Evolutionary conservation across 306 rosid genomes (phyloP).

Genomic region (Hylodesmum podocarpum): DNA sequence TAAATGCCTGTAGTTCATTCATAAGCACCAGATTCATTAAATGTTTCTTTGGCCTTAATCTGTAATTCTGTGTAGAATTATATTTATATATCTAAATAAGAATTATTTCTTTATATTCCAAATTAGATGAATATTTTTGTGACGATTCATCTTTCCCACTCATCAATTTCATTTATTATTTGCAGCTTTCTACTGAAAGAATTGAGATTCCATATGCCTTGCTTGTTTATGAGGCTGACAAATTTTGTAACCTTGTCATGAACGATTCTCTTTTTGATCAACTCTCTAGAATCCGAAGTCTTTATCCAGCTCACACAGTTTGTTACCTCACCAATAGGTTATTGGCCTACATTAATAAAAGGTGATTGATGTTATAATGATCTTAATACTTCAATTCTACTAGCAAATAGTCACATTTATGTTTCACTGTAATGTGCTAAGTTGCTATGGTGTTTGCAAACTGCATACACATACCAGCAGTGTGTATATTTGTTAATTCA

Average conservation of each 20-base stretch:
- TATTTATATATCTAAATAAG: background rate
- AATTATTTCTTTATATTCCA: background rate
- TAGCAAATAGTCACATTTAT: background rate
- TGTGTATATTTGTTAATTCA: background rate
- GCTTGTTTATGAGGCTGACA: constrained; percentile 74
- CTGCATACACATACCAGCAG: background rate
- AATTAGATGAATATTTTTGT: background rate
- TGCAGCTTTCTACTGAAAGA: constrained; percentile 61
- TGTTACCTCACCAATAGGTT: constrained; percentile 84
- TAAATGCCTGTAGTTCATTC: constrained; percentile 3
- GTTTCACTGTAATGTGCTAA: background rate
- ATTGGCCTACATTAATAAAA: constrained; percentile 76
- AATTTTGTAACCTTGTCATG: constrained; percentile 64
- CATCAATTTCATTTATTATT: constrained; percentile 32
- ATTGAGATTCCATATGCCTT: constrained; percentile 68
- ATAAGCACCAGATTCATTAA: background rate
- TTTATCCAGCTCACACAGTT: constrained; percentile 75
- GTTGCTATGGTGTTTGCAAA: background rate
- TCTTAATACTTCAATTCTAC: background rate
- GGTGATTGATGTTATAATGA: constrained; percentile 46
- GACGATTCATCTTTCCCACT: constrained; percentile 13
- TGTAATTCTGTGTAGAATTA: background rate
- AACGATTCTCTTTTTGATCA: constrained; percentile 63
- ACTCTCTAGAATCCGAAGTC: constrained; percentile 57
- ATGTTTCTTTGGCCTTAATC: constrained; percentile 1